Evolutionary conservation across 2,329 filamentous ascomycete genomes (phyloP).

Genomic region (Hansfordia pulvinata): DNA sequence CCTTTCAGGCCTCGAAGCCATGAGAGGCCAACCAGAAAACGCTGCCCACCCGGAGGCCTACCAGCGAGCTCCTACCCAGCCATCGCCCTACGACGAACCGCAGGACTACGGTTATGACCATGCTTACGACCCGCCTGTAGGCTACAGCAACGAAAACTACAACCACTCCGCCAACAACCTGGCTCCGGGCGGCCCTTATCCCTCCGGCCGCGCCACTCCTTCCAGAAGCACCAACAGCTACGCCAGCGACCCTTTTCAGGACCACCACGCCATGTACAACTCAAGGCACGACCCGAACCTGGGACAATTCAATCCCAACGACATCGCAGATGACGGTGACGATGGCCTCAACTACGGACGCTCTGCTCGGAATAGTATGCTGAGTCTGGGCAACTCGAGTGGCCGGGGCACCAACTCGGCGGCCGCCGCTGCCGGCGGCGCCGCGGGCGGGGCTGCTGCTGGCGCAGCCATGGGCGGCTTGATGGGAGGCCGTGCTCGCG

Average conservation of each 20-base stretch:
- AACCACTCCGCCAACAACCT: constrained; percentile 27
- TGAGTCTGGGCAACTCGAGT: constrained; percentile 39
- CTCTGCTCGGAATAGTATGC: constrained; percentile 41
- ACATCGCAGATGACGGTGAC: constrained; percentile 78
- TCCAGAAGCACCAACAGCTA: constrained; percentile 39
- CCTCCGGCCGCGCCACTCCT: constrained; percentile 23
- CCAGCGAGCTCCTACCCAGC: constrained; percentile 6
- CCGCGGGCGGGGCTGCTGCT: constrained; percentile 27
- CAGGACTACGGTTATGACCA: constrained; percentile 6
- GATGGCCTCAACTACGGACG: constrained; percentile 55
- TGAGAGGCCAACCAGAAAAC: constrained; percentile 15
- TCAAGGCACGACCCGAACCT: constrained; percentile 32
- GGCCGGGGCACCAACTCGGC: constrained; percentile 21
- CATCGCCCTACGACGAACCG: constrained; percentile 7
- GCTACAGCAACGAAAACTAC: constrained; percentile 11
- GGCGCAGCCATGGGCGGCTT: constrained; percentile 24
- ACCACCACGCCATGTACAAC: constrained; percentile 29
- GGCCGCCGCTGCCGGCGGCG: constrained; percentile 29
- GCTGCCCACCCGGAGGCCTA: constrained; percentile 8
- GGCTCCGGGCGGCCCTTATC: constrained; percentile 20
- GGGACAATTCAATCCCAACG: constrained; percentile 59
- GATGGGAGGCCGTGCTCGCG: constrained; percentile 19
- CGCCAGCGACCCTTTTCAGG: constrained; percentile 54
- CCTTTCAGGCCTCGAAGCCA: constrained; percentile 51
- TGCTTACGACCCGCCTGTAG: constrained; percentile 5